A percentile compares a stretch with the other conserved stretches of the same genome.
phyloP scores from a whole-genome alignment of 257 asterid genomes.

The Solanum virginianum region DNA sequence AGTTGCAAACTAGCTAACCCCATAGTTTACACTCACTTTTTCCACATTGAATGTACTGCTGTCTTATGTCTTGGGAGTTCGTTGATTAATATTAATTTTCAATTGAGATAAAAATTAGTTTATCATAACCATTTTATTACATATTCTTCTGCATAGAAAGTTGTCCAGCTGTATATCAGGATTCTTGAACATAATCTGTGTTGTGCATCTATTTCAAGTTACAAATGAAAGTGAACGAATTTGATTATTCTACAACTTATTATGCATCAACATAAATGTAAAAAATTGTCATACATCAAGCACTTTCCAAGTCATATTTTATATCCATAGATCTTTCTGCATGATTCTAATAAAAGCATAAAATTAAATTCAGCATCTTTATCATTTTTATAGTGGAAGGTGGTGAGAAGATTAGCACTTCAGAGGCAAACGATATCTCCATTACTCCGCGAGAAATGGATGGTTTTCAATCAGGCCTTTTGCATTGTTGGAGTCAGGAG shows the following conservation, averaged over 20 bases:
- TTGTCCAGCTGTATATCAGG: no score
- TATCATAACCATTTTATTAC: neutral
- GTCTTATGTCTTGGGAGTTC: neutral
- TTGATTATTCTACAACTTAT: neutral
- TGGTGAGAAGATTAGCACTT: neutral
- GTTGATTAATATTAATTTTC: neutral
- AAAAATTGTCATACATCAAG: neutral
- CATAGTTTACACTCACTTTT: neutral
- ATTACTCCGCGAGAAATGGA: neutral
- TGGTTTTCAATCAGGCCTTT: neutral
- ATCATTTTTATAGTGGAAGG: neutral
- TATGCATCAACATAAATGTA: neutral
- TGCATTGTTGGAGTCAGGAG: conserved; percentile 7
- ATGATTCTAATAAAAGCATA: neutral
- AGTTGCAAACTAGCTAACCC: neutral
- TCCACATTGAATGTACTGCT: neutral
- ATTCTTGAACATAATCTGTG: neutral
- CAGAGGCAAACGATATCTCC: neutral
- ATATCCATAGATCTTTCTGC: neutral
- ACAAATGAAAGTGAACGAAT: neutral
- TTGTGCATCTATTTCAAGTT: neutral
- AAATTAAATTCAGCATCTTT: neutral
- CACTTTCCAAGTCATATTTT: neutral
- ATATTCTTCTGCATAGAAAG: no score
- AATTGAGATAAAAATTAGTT: neutral